These are phyloP conservation scores for Cardamine occulta DNA, from an alignment of 345 rosid genomes.

Conservation along the genomic window DNA sequence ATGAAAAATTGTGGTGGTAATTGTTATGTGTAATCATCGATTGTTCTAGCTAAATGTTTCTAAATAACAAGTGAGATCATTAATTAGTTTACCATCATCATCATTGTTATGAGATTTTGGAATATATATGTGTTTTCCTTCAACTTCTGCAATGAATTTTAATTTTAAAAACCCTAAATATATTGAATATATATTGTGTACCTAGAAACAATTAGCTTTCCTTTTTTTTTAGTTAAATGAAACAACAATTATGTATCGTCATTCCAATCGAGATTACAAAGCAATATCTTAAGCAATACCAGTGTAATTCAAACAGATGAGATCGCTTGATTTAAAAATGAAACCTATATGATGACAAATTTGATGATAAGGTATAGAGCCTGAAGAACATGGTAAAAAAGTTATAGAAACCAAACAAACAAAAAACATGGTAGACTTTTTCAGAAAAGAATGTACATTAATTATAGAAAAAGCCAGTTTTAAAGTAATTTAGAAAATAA, in stretches of 20 bases:
- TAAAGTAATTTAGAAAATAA: neutral
- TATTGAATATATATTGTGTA: neutral
- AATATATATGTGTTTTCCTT: neutral
- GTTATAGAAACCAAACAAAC: neutral
- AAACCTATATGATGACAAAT: neutral
- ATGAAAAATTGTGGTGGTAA: constrained; percentile 24
- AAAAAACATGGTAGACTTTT: neutral
- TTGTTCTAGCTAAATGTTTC: constrained; percentile 18
- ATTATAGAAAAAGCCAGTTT: neutral
- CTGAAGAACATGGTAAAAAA: neutral
- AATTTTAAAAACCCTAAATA: neutral
- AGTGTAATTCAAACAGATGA: constrained; percentile 4
- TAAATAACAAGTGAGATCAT: constrained; percentile 14
- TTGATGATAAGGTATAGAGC: neutral
- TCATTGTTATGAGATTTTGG: constrained; percentile 16
- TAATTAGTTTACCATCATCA: constrained; percentile 13
- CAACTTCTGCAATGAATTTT: neutral
- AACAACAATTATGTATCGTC: too few species aligned
- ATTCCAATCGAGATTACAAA: too few species aligned
- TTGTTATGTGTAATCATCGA: constrained; percentile 6
- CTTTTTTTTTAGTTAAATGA: too few species aligned
- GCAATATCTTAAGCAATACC: too few species aligned
- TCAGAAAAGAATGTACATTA: constrained; percentile 3
- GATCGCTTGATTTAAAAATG: neutral
- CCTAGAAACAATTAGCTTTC: neutral